Base-by-base conservation (phyloP, 768 basidiomycete species). In the Lactarius deliciosus region DNA sequence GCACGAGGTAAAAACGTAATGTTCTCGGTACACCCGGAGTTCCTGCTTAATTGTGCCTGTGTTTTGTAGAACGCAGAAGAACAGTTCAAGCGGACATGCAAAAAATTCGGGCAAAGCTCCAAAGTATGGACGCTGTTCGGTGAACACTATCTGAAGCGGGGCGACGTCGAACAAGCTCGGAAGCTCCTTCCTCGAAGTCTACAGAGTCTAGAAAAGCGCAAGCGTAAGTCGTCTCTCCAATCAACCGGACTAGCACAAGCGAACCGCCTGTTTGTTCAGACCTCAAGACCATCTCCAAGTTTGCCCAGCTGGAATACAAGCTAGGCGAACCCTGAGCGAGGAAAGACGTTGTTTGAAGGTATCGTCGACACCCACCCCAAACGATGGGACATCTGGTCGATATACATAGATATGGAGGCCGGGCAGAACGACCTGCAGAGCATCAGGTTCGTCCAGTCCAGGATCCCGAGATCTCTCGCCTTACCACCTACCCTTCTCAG, bases 401-500 rank as follows among this genome's bases (percentile, higher is more conserved):
- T 98, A 59, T 99, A 99, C 77, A 89, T 98, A 77, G 97, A 99
- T 76, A 96, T 97, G 90, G 93, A 98, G 74, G 89, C 88, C 5
- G 83, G 84, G 38, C 88, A 90, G 76, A 79, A 82, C 16, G 88
- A 96, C 76, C 88, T 97, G 32, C 89, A 90, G 72, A 86, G 84
- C 69, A 75, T 94, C 60, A 81, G 94, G 92, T 91, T 75, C 40
- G 82, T 74, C 25, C 55, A 30, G 15, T 73, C 18, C 53, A 28
- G 20, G 7, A 9, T 13, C 50, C 45, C 50, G 22, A 25, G 22
- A 53, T 25, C 47, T 11, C 13, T 47, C 43, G 38, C 16, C 38
- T 22, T 11, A 15, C 1, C 47, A 40, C 10, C 61, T 4, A 36
- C 15, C 8, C 25, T 38, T 8, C n/a, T 4, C 72, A 93, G 96